Evolutionary conservation across 306 rosid genomes (phyloP).

Genomic region (Hippophae tibetana): DNA sequence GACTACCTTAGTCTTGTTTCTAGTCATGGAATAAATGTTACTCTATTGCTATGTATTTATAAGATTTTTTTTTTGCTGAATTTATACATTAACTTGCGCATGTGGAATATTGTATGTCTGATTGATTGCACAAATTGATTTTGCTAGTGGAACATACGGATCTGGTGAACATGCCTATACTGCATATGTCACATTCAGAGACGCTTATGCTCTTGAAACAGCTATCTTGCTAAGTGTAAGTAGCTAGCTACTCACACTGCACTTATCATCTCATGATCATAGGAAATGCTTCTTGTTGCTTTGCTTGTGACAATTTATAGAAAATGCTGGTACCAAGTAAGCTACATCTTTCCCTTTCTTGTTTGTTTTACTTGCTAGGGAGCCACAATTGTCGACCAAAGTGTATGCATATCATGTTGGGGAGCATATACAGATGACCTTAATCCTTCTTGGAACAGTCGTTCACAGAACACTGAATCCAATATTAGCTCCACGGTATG

Average conservation of each 20-base stretch:
- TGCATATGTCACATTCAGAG: conserved; percentile 84
- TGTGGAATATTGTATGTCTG: background rate
- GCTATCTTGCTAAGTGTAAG: conserved; percentile 78
- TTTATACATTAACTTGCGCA: background rate
- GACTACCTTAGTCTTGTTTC: conserved; percentile 11
- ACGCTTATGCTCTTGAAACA: conserved; percentile 82
- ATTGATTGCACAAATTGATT: background rate
- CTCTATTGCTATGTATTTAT: background rate
- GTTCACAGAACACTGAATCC: conserved; percentile 26
- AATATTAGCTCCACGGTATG: conserved; percentile 41
- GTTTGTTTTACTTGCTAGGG: conserved; percentile 44
- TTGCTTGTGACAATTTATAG: too few species aligned
- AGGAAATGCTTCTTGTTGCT: too few species aligned
- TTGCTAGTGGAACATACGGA: conserved; percentile 24
- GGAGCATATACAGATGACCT: conserved; percentile 40
- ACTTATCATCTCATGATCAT: too few species aligned
- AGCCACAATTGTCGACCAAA: conserved; percentile 58
- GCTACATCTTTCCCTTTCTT: too few species aligned
- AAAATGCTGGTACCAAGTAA: too few species aligned
- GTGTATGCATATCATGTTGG: conserved; percentile 58
- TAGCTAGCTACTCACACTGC: conserved; percentile 7
- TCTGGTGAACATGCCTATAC: conserved; percentile 44
- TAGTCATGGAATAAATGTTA: conserved; percentile 16
- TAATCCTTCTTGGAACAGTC: conserved; percentile 33
- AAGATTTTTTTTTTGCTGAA: too few species aligned